Conservation (phyloP, 352 stramenopile species). For the Pythium grandisporangium region DNA sequence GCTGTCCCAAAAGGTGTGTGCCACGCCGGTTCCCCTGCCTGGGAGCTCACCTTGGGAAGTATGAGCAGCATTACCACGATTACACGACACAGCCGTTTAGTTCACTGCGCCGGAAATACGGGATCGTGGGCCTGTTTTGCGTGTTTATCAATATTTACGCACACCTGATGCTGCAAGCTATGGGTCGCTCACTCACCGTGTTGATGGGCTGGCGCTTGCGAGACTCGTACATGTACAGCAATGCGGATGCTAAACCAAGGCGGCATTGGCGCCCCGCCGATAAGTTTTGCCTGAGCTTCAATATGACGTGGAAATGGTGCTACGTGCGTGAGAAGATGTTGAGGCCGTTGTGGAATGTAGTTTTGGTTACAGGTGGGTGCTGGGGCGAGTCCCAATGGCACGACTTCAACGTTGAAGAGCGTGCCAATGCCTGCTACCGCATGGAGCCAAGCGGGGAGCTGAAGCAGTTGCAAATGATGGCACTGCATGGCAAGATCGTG, state of each 20-base stretch:
- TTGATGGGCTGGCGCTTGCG: slow-evolving; percentile 27
- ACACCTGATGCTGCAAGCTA: slow-evolving; percentile 39
- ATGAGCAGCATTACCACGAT: slow-evolving; percentile 22
- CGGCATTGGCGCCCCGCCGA: slow-evolving; percentile 24
- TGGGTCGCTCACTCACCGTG: slow-evolving; percentile 22
- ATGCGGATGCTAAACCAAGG: slow-evolving; percentile 11
- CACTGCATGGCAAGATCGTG: slow-evolving; percentile 50
- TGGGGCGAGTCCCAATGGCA: slow-evolving; percentile 40
- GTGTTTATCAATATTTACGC: slow-evolving; percentile 47
- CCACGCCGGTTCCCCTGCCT: background rate
- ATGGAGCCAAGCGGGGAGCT: slow-evolving; percentile 46
- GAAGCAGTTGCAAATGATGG: slow-evolving; percentile 69
- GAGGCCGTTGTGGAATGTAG: slow-evolving; percentile 36
- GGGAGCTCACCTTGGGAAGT: slow-evolving; percentile 7
- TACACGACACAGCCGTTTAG: slow-evolving; percentile 24
- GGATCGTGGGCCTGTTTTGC: slow-evolving; percentile 20
- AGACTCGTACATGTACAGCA: slow-evolving; percentile 36
- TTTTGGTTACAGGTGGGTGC: slow-evolving; percentile 28
- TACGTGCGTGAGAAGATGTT: slow-evolving; percentile 54
- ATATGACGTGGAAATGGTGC: slow-evolving; percentile 41
- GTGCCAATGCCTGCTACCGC: slow-evolving; percentile 39
- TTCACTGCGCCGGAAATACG: slow-evolving; percentile 30
- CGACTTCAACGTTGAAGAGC: slow-evolving; percentile 47
- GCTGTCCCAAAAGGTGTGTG: background rate
- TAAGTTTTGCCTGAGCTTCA: slow-evolving; percentile 43